These are phyloP conservation scores for Pyrus communis DNA, from an alignment of 306 rosid genomes.

Conservation along the genomic window DNA sequence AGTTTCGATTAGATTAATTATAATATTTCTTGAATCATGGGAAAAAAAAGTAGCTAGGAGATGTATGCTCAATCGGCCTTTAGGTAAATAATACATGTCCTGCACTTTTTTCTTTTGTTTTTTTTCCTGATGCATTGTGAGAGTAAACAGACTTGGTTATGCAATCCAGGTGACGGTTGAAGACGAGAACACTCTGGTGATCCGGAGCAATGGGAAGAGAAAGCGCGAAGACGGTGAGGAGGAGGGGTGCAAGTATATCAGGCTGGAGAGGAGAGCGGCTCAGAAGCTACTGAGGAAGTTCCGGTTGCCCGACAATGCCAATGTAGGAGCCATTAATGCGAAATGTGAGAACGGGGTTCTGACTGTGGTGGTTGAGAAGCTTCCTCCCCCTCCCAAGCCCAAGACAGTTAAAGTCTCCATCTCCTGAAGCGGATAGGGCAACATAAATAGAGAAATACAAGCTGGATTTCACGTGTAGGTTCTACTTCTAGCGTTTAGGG, in stretches of 20 bases:
- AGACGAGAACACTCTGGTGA: slow-evolving; percentile 43
- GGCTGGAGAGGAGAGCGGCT: slow-evolving; percentile 46
- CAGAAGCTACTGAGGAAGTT: slow-evolving; percentile 44
- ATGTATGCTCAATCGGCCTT: too few species aligned
- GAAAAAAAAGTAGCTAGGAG: too few species aligned
- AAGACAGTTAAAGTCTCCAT: slow-evolving; percentile 43
- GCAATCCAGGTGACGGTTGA: slow-evolving; percentile 40
- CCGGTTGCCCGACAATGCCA: slow-evolving; percentile 46
- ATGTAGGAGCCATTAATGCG: slow-evolving; percentile 43
- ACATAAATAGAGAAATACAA: neutral
- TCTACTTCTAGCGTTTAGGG: neutral
- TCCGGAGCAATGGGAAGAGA: slow-evolving; percentile 53
- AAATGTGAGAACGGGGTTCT: slow-evolving; percentile 61
- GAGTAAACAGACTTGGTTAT: neutral
- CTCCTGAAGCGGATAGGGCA: slow-evolving; percentile 15
- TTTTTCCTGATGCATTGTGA: neutral
- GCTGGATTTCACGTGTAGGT: neutral
- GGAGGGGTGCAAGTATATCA: slow-evolving; percentile 60
- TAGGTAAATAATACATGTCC: too few species aligned
- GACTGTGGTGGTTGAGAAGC: slow-evolving; percentile 52
- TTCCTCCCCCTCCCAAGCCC: slow-evolving; percentile 52
- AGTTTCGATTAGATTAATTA: too few species aligned
- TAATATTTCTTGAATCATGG: too few species aligned
- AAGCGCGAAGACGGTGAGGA: slow-evolving; percentile 53
- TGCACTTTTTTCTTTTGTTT: neutral